Evolutionary conservation across 1,284 basidiomycete genomes (phyloP).

Genomic region (Cystobasidiaceae sp.): DNA sequence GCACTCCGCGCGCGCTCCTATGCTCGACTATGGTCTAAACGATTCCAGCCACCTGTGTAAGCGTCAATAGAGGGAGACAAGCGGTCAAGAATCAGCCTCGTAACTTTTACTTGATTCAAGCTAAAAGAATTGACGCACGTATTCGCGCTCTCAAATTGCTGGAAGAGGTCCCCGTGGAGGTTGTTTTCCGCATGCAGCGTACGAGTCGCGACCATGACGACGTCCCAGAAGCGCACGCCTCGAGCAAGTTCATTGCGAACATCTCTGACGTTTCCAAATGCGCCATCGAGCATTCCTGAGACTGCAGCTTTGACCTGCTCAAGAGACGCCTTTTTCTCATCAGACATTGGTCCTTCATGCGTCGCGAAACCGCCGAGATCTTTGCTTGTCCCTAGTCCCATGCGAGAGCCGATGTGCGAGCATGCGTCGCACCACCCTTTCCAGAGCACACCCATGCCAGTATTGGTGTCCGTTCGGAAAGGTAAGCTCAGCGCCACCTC

Average conservation of each 20-base stretch:
- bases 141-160: constrained; percentile 92
- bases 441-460: constrained; percentile 92
- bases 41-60: constrained; percentile 25
- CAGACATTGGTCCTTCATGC: constrained; percentile 53
- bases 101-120: too few species aligned
- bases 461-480: constrained; percentile 94
- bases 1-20: too few species aligned
- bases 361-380: constrained; percentile 64
- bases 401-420: constrained; percentile 32
- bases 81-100: too few species aligned
- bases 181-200: constrained; percentile 68
- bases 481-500: constrained; percentile 81
- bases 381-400: constrained; percentile 17
- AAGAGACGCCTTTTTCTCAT: constrained; percentile 66
- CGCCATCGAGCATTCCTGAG: constrained; percentile 84
- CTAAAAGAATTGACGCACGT: constrained; percentile 72
- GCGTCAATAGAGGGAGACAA: too few species aligned
- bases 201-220: constrained; percentile 81
- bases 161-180: constrained; percentile 73
- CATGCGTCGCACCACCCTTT: constrained; percentile 59
- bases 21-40: constrained; percentile 17
- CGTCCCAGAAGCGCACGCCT: constrained; percentile 97
- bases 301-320: constrained; percentile 78
- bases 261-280: constrained; percentile 80
- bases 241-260: constrained; percentile 84